Conservation (phyloP, 192 early-diverging fungal species). For the Linnemannia exigua region DNA sequence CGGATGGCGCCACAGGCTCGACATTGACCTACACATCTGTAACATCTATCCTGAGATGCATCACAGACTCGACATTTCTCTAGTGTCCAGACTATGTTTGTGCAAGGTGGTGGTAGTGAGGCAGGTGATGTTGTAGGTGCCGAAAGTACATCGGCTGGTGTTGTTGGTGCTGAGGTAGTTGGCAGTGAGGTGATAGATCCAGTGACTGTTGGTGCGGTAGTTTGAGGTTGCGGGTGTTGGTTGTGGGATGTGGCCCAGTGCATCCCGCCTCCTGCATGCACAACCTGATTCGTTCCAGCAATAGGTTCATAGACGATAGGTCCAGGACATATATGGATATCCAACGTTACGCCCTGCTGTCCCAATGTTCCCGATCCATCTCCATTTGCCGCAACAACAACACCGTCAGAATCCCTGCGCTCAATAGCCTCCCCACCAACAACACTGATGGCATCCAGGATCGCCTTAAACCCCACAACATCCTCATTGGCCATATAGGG, state of each 20-base stretch:
- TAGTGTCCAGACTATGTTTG: constrained; percentile 45
- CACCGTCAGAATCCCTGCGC: neutral
- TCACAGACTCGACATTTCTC: constrained; percentile 57
- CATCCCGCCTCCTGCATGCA: constrained; percentile 14
- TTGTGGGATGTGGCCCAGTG: constrained; percentile 27
- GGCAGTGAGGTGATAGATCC: neutral
- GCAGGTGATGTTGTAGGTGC: neutral
- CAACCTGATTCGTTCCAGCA: neutral
- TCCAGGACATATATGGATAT: constrained; percentile 36
- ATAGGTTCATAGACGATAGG: neutral
- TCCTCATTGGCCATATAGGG: constrained; percentile 64
- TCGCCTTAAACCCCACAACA: constrained; percentile 41
- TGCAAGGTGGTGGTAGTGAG: constrained; percentile 18
- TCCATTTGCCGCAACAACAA: neutral
- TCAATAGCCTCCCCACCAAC: constrained; percentile 12
- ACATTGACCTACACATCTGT: constrained; percentile 51
- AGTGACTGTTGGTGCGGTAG: neutral
- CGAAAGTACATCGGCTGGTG: neutral
- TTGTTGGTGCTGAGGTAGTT: neutral
- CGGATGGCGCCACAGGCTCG: constrained; percentile 33
- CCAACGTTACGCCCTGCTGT: constrained; percentile 14
- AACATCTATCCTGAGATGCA: constrained; percentile 49
- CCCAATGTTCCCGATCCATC: neutral
- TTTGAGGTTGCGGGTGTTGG: neutral
- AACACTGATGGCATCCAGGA: constrained; percentile 36